A percentile compares a stretch with the other conserved stretches of the same genome.
These are phyloP conservation scores for Terana coerulea DNA, from an alignment of 768 basidiomycete genomes.

Conservation along the genomic window DNA sequence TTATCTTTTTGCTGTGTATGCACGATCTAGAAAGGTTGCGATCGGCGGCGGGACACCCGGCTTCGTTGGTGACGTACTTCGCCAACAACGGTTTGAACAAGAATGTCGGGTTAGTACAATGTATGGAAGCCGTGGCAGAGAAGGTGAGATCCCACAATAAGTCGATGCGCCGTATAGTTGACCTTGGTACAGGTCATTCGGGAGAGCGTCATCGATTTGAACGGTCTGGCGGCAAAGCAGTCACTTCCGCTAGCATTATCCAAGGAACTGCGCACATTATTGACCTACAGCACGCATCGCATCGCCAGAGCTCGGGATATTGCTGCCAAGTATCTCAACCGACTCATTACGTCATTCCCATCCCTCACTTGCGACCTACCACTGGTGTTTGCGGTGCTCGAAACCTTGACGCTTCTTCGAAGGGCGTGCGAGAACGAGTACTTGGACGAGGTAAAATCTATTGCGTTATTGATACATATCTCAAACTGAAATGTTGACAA, in stretches of 20 bases:
- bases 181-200: slow-evolving; percentile 61
- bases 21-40: slow-evolving; percentile 89
- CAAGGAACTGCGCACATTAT: slow-evolving; percentile 67
- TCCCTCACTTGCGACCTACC: slow-evolving; percentile 90
- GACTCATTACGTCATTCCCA: slow-evolving; percentile 86
- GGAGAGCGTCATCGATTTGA: slow-evolving; percentile 68
- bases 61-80: slow-evolving; percentile 84
- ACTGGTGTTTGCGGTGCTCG: slow-evolving; percentile 85
- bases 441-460: slow-evolving; percentile 68
- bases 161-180: background rate
- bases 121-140: slow-evolving; percentile 85
- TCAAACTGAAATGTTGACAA: background rate
- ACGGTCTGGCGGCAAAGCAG: slow-evolving; percentile 73
- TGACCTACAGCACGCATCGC: slow-evolving; percentile 79
- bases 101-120: slow-evolving; percentile 58
- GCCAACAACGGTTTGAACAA: slow-evolving; percentile 81
- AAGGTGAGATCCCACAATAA: slow-evolving; percentile 46
- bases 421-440: slow-evolving; percentile 89
- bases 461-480: background rate
- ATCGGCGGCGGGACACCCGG: slow-evolving; percentile 72
- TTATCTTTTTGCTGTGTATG: slow-evolving; percentile 81
- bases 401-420: slow-evolving; percentile 85
- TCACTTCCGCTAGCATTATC: slow-evolving; percentile 66
- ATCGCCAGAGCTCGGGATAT: slow-evolving; percentile 78
- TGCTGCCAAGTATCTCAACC: slow-evolving; percentile 79